Base-by-base conservation (phyloP, 108 stramenopile species). In the Pelagomonas calceolata region DNA sequence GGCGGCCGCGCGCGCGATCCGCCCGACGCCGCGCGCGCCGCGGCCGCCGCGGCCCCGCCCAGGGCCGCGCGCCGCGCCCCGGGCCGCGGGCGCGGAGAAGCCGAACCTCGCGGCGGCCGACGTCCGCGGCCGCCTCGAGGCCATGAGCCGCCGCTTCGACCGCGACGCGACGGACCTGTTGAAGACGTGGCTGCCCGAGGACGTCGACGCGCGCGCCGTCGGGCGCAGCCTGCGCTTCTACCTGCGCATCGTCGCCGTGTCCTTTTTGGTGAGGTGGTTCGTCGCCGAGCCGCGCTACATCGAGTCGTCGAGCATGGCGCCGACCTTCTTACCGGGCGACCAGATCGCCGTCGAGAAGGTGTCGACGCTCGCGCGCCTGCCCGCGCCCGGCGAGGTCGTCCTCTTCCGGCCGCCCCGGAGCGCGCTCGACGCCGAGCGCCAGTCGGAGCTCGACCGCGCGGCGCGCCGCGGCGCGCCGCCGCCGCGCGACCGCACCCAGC, bases 271-370 rank as follows among this genome's bases (percentile, higher is more conserved):
- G 21, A 17, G 51, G 21, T 60, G 51, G 51, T 60, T 82, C 39
- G 68, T 78, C 32, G 34, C 81, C 21, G 81, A 82, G 69, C 81
- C 81, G 32, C 76, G 81, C 63, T 82, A 75, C 64, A 82, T 82
- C 39, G 80, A 80, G 7, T 81, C 80, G 36, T 51, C 78, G 26
- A 75, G 74, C 66, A 82, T 82, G 81, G 80, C 36, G 73, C 81
- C 81, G 18, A 82, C 81, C 63, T 81, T 82, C 51, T 72, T 75
- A 35, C 36, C 80, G 10, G 81, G 81, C 10, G 81, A 82, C 36
- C 81, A 82, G 67, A 16, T 60, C 51, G 51, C 51, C 7, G 29
- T 60, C 51, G 51, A 60, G 26, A 60, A 60, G 51, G 10, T 60
- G 21, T 60, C 51, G 51, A 60, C 51, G 51, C 51, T 60, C 51